Evolutionary conservation across 2,329 filamentous ascomycete species (phyloP).

Genomic region (Clonostachys sp.): DNA sequence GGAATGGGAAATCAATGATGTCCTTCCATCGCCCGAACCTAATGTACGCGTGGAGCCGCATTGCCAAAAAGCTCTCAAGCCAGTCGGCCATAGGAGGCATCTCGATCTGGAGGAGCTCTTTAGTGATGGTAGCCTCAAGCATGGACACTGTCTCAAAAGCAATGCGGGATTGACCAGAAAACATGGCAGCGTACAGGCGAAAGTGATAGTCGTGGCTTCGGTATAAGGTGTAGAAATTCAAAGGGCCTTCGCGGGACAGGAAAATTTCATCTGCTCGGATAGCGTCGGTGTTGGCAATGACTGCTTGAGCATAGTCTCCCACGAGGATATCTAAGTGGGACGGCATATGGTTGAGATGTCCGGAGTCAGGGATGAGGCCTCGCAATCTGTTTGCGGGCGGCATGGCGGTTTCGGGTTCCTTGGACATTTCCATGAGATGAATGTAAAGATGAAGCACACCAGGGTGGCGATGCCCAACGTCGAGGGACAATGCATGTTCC

Average conservation of each 20-base stretch:
- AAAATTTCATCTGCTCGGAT: slow-evolving; percentile 66
- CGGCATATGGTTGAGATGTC: slow-evolving; percentile 74
- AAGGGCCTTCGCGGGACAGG: slow-evolving; percentile 49
- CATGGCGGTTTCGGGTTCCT: slow-evolving; percentile 57
- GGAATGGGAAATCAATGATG: slow-evolving; percentile 51
- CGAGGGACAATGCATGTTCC: slow-evolving; percentile 5
- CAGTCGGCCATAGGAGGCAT: slow-evolving; percentile 76
- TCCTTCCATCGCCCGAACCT: slow-evolving; percentile 72
- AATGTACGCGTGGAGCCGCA: slow-evolving; percentile 65
- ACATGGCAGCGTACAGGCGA: slow-evolving; percentile 73
- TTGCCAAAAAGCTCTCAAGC: slow-evolving; percentile 66
- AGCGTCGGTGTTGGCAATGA: slow-evolving; percentile 62
- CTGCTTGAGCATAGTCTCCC: slow-evolving; percentile 65
- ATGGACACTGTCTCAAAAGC: slow-evolving; percentile 55
- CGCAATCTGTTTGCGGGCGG: slow-evolving; percentile 58
- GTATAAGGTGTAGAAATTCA: slow-evolving; percentile 76
- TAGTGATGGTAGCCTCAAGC: slow-evolving; percentile 59
- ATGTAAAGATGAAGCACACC: slow-evolving; percentile 73
- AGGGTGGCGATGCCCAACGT: slow-evolving; percentile 47
- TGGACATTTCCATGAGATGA: slow-evolving; percentile 75
- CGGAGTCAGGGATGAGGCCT: slow-evolving; percentile 61
- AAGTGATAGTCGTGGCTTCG: slow-evolving; percentile 73
- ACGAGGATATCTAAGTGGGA: slow-evolving; percentile 70
- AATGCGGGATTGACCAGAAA: slow-evolving; percentile 59
- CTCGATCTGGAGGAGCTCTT: slow-evolving; percentile 57